These are phyloP conservation scores for Fusarium sp. DNA, from an alignment of 2,329 filamentous ascomycete species.

Conservation along the genomic window DNA sequence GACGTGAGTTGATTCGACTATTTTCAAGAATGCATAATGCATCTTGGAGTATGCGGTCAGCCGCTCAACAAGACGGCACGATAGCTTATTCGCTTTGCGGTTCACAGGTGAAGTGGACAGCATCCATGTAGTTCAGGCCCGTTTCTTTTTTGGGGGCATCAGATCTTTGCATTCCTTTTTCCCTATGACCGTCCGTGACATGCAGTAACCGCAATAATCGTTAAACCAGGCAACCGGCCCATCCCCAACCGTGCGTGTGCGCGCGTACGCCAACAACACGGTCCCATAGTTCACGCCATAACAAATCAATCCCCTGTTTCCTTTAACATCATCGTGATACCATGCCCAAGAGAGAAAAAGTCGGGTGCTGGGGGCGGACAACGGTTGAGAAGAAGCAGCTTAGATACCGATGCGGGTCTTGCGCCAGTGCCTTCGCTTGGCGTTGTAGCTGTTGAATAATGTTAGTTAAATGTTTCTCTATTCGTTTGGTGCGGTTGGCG, in stretches of 20 bases:
- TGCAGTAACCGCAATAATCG: conserved; percentile 58
- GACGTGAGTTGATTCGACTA: conserved; percentile 19
- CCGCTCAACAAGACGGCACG: conserved; percentile 2
- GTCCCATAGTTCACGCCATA: conserved; percentile 43
- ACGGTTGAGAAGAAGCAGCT: conserved; percentile 56
- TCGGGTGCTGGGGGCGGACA: conserved; percentile 47
- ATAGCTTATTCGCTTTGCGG: conserved; percentile 2
- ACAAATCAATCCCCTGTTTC: conserved; percentile 37
- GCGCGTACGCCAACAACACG: conserved; percentile 32
- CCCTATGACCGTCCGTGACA: conserved; percentile 62
- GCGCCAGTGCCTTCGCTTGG: conserved; percentile 99
- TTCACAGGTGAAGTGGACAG: conserved; percentile 23
- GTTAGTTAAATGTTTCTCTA: conserved; percentile 25
- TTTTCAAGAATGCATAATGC: not conserved
- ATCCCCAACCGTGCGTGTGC: conserved; percentile 44
- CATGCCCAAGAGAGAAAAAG: conserved; percentile 47
- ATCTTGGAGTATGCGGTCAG: conserved; percentile 3
- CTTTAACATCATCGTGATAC: conserved; percentile 44
- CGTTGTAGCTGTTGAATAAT: conserved; percentile 85
- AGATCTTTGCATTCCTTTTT: conserved; percentile 59
- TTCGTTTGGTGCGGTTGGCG: conserved; percentile 1
- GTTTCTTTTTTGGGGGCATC: conserved; percentile 48
- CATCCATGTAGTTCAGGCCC: conserved; percentile 41
- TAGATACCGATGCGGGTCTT: conserved; percentile 99
- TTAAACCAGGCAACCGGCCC: conserved; percentile 54